Conservation (phyloP, 2,329 filamentous ascomycete species). For the Pseudogymnoascus sp. region DNA sequence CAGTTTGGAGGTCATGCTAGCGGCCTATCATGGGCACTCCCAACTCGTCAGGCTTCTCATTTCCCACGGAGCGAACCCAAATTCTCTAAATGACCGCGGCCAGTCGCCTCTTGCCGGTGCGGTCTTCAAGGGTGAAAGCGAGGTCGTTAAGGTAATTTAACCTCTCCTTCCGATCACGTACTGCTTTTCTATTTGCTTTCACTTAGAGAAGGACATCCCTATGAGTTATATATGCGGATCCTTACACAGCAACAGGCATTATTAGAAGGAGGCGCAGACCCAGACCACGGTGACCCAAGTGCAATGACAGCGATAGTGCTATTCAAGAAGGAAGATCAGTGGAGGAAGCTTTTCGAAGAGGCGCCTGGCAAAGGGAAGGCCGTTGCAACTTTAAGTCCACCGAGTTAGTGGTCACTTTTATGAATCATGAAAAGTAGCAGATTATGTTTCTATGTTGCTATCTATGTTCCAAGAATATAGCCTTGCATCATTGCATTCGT, state of each 20-base stretch:
- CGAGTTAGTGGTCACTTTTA: background rate
- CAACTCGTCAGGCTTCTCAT: constrained; percentile 54
- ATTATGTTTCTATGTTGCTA: constrained; percentile 1
- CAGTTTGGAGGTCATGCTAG: constrained; percentile 56
- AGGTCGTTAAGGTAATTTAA: constrained; percentile 48
- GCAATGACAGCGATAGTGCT: constrained; percentile 43
- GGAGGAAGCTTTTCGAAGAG: constrained; percentile 42
- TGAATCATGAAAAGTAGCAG: background rate
- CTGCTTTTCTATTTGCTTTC: background rate
- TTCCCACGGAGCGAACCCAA: constrained; percentile 57
- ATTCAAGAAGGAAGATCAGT: constrained; percentile 46
- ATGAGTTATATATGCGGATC: constrained; percentile 12
- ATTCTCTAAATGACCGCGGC: constrained; percentile 59
- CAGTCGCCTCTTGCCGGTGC: constrained; percentile 66
- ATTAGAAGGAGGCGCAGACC: constrained; percentile 47
- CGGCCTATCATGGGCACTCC: constrained; percentile 61
- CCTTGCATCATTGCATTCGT: constrained; percentile 5
- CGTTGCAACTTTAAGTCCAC: background rate
- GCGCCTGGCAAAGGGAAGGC: constrained; percentile 43
- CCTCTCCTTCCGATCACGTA: background rate
- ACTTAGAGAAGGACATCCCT: background rate
- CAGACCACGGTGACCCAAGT: constrained; percentile 43
- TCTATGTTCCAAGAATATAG: constrained; percentile 5
- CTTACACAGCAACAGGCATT: constrained; percentile 26
- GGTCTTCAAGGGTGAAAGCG: constrained; percentile 63